Base-by-base conservation (phyloP, 257 asterid genomes). In the Voacanga thouarsii region DNA sequence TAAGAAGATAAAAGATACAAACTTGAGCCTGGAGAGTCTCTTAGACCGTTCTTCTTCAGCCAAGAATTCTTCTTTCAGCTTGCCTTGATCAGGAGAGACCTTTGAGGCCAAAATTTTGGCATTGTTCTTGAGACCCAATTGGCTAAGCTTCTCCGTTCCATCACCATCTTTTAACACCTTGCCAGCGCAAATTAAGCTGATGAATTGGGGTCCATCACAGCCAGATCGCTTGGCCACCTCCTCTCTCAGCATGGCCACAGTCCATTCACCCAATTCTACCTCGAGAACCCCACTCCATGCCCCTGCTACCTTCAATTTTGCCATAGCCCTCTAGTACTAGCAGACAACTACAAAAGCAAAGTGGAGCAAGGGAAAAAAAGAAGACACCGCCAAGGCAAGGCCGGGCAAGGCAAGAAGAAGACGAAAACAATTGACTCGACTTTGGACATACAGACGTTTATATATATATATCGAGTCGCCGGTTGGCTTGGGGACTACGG, bases 261-360 rank as follows among this genome's bases (percentile, higher is more conserved):
- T 91, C 96, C 98, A 95, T 21, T 88, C 92, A 7, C 89, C 98
- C 47, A 91, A 78, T 47, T 91, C 93, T 16, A 95, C 84, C 76
- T 95, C 99, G 72, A 95, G 57, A 14, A 89, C 84, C 55, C 99
- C 99, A 82, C 92, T 89, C 99, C 99, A 95, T 26, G 96, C 85
- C 78, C 99, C 99, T 61, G 89, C 99, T 18, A 95, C 86, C 89
- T 86, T 89, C 86, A 95, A 80, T 82, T 95, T 95, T 18, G 85
- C 89, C 78, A 77, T 65, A 47, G 77, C 88, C 92, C 88, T 91
- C 44, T 66, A 75, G 30, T 66, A 9, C 30, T 39, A 39, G 18
- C 21, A 49, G 41, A 50, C 21, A 6, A 63, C 14, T 1, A 26
- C 5, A 24, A 23, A 12, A 63, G 10, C 30, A 18, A 15, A 7